Evolutionary conservation across 1,284 basidiomycete species (phyloP).

Genomic region (Ceratobasidium sp.): DNA sequence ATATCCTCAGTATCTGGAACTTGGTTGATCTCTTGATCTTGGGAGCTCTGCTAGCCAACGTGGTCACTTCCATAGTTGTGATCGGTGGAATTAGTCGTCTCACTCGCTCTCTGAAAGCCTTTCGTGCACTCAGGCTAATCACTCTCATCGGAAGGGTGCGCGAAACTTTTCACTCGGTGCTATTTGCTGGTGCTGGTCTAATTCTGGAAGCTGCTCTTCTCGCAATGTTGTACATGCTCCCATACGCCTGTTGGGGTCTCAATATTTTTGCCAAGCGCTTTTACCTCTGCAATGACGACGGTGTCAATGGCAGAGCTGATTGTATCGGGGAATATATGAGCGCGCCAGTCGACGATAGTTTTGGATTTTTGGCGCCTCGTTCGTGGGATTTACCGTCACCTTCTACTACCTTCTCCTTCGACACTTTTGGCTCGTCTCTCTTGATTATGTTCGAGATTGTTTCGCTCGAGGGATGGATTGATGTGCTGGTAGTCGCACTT

Average conservation of each 20-base stretch:
- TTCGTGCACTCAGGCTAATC: slow-evolving; percentile 90
- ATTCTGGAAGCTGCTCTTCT: slow-evolving; percentile 93
- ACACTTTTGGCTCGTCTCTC: slow-evolving; percentile 86
- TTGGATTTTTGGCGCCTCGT: slow-evolving; percentile 82
- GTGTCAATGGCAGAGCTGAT: slow-evolving; percentile 68
- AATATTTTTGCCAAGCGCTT: slow-evolving; percentile 92
- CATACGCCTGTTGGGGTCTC: slow-evolving; percentile 96
- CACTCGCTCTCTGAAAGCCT: slow-evolving; percentile 88
- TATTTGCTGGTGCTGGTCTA: slow-evolving; percentile 87
- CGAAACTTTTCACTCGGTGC: slow-evolving; percentile 90
- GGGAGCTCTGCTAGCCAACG: slow-evolving; percentile 84
- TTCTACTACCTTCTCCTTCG: slow-evolving; percentile 91
- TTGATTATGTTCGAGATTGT: slow-evolving; percentile 98
- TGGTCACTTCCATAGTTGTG: slow-evolving; percentile 81
- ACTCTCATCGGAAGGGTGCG: slow-evolving; percentile 90
- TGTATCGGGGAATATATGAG: slow-evolving; percentile 82
- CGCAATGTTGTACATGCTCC: slow-evolving; percentile 96
- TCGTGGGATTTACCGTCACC: slow-evolving; percentile 90
- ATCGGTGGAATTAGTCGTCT: slow-evolving; percentile 85
- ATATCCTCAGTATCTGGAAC: slow-evolving; percentile 93
- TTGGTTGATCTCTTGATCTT: slow-evolving; percentile 91
- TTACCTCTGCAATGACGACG: slow-evolving; percentile 86
- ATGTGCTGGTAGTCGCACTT: slow-evolving; percentile 88
- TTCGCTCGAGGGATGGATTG: slow-evolving; percentile 95
- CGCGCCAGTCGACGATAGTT: slow-evolving; percentile 65